Percentiles rank a stretch among this genome's conserved stretches.
phyloP scores from a whole-genome alignment of 2,329 filamentous ascomycete genomes.

The Monosporascus sp. region DNA sequence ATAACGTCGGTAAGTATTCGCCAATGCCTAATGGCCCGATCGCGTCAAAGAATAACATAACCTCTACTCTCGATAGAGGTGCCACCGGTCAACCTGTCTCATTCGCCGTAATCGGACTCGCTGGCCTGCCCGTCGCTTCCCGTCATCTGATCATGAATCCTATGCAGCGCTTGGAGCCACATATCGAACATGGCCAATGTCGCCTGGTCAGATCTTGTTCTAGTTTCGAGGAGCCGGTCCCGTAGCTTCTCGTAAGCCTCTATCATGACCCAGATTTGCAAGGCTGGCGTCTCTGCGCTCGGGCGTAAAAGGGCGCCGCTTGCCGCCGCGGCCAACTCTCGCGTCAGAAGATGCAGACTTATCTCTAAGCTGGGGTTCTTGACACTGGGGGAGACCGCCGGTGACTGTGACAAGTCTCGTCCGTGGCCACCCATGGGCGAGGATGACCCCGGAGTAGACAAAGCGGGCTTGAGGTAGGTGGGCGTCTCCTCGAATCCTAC shows the following conservation, averaged over 20 bases:
- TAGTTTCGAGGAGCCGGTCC: conserved; percentile 36
- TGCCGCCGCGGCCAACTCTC: conserved; percentile 41
- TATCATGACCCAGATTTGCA: conserved; percentile 54
- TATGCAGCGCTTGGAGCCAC: conserved; percentile 46
- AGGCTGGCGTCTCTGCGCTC: conserved; percentile 33
- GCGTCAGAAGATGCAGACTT: conserved; percentile 44
- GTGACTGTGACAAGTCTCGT: neutral
- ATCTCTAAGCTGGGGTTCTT: conserved; percentile 43
- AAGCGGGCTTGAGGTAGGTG: conserved; percentile 41
- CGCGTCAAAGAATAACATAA: too few species aligned
- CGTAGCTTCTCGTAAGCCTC: conserved; percentile 52
- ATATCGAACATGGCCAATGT: conserved; percentile 41
- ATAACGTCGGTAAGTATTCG: too few species aligned
- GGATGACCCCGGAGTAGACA: conserved; percentile 31
- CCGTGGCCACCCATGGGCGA: conserved; percentile 22
- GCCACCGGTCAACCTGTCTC: neutral
- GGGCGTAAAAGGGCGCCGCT: conserved; percentile 18
- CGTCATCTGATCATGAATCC: conserved; percentile 38
- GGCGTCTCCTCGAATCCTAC: conserved; percentile 42
- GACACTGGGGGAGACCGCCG: conserved; percentile 4
- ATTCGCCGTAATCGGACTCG: conserved; percentile 30
- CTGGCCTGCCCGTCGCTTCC: conserved; percentile 21
- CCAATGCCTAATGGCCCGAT: too few species aligned
- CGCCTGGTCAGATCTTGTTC: conserved; percentile 23
- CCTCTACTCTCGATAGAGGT: neutral